Conservation (phyloP, 805 yeast genomes). For the Candida nemodendra region DNA sequence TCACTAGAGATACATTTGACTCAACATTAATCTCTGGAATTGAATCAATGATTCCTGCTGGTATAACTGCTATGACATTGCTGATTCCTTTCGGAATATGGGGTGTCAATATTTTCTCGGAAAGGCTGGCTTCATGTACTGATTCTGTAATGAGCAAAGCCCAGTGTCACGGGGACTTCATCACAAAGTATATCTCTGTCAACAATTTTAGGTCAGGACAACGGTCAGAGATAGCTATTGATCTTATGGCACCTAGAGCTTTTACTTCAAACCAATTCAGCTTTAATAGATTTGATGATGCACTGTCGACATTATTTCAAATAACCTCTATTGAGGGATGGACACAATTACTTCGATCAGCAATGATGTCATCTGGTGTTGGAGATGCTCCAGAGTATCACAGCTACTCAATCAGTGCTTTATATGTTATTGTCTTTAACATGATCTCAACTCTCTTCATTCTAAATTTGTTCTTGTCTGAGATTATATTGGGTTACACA, state of each 20-base stretch:
- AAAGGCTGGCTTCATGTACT: conserved; percentile 63
- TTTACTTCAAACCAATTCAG: conserved; percentile 57
- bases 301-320: conserved; percentile 69
- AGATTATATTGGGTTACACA: conserved; percentile 76
- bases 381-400: conserved; percentile 53
- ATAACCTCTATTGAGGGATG: conserved; percentile 86
- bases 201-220: conserved; percentile 10
- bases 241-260: conserved; percentile 65
- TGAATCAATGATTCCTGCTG: conserved; percentile 65
- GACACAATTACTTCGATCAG: conserved; percentile 65
- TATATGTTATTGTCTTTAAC: conserved; percentile 67
- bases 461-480: conserved; percentile 78
- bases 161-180: conserved; percentile 61
- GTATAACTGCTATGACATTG: conserved; percentile 59
- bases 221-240: conserved; percentile 59
- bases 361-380: conserved; percentile 66
- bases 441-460: conserved; percentile 75
- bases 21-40: conserved; percentile 74
- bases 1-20: conserved; percentile 71
- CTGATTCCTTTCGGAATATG: conserved; percentile 80
- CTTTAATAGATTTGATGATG: conserved; percentile 59
- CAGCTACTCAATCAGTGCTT: conserved; percentile 62
- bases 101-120: conserved; percentile 77
- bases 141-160: conserved; percentile 45
- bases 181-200: conserved; percentile 3